These are phyloP conservation scores for Cercospora beticola DNA, from an alignment of 2,329 filamentous ascomycete genomes.

Conservation along the genomic window DNA sequence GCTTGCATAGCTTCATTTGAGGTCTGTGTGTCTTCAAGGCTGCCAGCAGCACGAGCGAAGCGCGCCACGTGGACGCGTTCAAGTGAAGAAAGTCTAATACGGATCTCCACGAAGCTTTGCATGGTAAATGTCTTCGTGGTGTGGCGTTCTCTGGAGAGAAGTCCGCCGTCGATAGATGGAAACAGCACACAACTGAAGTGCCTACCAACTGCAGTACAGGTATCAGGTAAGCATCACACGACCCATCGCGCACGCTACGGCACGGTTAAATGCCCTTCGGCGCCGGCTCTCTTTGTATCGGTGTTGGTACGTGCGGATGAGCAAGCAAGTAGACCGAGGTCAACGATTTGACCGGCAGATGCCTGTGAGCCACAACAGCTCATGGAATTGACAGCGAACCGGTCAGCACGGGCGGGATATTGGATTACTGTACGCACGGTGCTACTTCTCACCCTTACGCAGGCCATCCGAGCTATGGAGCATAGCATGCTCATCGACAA, in stretches of 20 bases:
- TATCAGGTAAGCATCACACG: background rate
- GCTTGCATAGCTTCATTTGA: background rate
- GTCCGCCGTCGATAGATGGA: background rate
- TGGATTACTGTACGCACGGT: background rate
- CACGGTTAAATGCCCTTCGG: background rate
- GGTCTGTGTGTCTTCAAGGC: background rate
- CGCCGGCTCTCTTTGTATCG: background rate
- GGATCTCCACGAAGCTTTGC: background rate
- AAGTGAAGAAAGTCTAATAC: background rate
- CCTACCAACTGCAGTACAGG: background rate
- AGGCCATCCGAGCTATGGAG: background rate
- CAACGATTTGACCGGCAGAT: background rate
- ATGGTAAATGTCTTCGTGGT: background rate
- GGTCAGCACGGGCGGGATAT: background rate
- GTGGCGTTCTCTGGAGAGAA: background rate
- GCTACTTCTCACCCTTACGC: background rate
- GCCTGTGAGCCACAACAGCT: background rate
- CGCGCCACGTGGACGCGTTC: background rate
- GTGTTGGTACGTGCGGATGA: background rate
- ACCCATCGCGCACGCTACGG: background rate
- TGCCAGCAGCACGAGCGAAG: background rate
- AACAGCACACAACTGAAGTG: background rate
- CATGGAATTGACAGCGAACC: background rate
- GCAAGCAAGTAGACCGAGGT: background rate
- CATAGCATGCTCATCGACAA: background rate